Evolutionary conservation across 2,329 filamentous ascomycete species (phyloP).

Genomic region (Sclerotinia spermophila): DNA sequence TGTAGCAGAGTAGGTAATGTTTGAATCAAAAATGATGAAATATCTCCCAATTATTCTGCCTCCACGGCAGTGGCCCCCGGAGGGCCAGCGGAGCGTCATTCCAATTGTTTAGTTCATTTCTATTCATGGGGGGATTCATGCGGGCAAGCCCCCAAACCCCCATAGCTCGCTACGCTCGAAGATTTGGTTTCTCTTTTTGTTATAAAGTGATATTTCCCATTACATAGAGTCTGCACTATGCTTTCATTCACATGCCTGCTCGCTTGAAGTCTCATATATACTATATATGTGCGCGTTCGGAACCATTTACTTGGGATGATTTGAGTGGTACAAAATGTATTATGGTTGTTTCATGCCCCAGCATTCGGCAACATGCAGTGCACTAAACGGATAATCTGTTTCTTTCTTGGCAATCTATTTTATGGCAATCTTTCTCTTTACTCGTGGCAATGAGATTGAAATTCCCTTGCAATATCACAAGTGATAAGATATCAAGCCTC

Average conservation of each 20-base stretch:
- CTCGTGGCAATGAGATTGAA: neutral
- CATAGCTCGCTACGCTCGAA: neutral
- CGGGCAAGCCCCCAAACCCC: neutral
- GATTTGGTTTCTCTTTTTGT: neutral
- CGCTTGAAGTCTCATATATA: neutral
- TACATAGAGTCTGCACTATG: neutral
- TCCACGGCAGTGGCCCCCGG: neutral
- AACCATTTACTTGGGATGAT: neutral
- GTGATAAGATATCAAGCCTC: slow-evolving; percentile 8
- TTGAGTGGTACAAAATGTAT: slow-evolving; percentile 6
- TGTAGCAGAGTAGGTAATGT: neutral
- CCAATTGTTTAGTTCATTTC: neutral
- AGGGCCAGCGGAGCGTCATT: slow-evolving; percentile 1
- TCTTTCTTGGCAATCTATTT: slow-evolving; percentile 8
- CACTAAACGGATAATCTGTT: slow-evolving; percentile 1
- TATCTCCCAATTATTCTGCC: neutral
- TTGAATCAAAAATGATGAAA: neutral
- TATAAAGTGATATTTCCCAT: neutral
- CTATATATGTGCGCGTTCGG: neutral
- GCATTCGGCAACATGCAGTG: slow-evolving; percentile 8
- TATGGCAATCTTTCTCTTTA: neutral
- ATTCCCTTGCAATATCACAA: slow-evolving; percentile 11
- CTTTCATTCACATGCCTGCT: neutral
- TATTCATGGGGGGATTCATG: neutral
- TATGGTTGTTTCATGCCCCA: slow-evolving; percentile 10